Base-by-base conservation (phyloP, 306 rosid species). In the Sindora glabra region DNA sequence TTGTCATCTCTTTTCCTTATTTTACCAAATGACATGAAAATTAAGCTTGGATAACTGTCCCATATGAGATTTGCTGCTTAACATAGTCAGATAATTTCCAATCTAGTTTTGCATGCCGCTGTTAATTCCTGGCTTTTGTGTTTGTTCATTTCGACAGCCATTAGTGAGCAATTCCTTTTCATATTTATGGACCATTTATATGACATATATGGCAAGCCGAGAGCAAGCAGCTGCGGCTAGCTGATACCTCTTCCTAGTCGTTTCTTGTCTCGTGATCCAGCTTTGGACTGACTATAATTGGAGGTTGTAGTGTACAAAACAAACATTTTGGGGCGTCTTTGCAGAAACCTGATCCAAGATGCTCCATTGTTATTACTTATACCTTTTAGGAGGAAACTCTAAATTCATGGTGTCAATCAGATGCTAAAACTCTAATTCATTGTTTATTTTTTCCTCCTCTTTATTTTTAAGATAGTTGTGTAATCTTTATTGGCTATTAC, bases 131-230 rank as follows among this genome's bases (percentile, higher is more conserved):
- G 72, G 42, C 47, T 36, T 52, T 59, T 52, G 39, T 65, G 25
- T 75, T 72, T 44, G 50, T 60, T 60, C 46, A 41, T 70, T 73
- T 75, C 73, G 33, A 64, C 96, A 92, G 98, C 83, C 98, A 34
- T 41, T 92, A 34, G 92, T 88, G 59, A 88, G 90, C 96, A 92
- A 92, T 74, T 89, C 95, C 12, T 92, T 92, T 64, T 78, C 98
- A 6, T 92, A 85, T 70, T 50, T 86, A 76, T 92, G 98, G 98
- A 92, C 96, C 23, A 70, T 92, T 52, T 92, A 92, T 39, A 76
- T 92, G 65, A 92, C 98, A 15, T 92, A 92, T 75, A 92, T 86
- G 95, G 96, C 96, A 40, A 69, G 88, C 86, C 78, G 70, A 24
- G 85, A 86, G 71, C 88, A 83, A 83, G 89, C 87, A 24, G 61